Evolutionary conservation across 129 eudicot species (phyloP), one percentile per base, ranked within the genome.

Genomic region (Pulicaria dysenterica): DNA sequence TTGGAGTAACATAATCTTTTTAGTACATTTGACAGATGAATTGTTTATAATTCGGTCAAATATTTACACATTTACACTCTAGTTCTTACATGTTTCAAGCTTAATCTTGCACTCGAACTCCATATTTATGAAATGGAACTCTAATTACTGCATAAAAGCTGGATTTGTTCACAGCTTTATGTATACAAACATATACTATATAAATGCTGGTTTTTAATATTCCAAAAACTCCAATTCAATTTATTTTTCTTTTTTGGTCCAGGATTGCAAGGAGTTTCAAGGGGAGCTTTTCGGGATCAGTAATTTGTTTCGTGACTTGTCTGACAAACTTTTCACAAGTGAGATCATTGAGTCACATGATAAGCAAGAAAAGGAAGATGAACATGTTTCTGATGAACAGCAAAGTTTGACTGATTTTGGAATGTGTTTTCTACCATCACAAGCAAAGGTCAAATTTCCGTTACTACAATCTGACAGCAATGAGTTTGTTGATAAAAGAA

Each of bases 221-320:
- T 37, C 14, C 19, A 39, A 60, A 64, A 63, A 51, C 44, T 63
- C 17, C 34, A 19, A 3, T 19, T 65, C 34, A 44, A 5, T 73
- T 17, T 5, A 56, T n/a, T 70, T 48, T 71, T 17, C 40, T 16
- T 7, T 62, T 75, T 15, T 39, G 38, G 54, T 68, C 50, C 83
- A 94, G 98, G 98, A 94, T 79, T 81, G 88, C 85, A 94, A 88
- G 80, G 82, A 91, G 72, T 88, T 82, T 71, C 92, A 82, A 70
- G 98, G 98, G 1, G 98, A 92, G 87, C 92, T 93, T 68, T 93
- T 93, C 76, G 98, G 98, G 11, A 93, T 93, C 73, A 73, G 89
- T 80, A 93, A 93, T 84, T 82, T 93, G 72, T 93, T 93, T 72
- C 95, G 96, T 14, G 98, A 90, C 79, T 83, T 94, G 16, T 94